phyloP scores from a whole-genome alignment of 192 early-diverging fungal genomes.

The Glomus cerebriforme region DNA sequence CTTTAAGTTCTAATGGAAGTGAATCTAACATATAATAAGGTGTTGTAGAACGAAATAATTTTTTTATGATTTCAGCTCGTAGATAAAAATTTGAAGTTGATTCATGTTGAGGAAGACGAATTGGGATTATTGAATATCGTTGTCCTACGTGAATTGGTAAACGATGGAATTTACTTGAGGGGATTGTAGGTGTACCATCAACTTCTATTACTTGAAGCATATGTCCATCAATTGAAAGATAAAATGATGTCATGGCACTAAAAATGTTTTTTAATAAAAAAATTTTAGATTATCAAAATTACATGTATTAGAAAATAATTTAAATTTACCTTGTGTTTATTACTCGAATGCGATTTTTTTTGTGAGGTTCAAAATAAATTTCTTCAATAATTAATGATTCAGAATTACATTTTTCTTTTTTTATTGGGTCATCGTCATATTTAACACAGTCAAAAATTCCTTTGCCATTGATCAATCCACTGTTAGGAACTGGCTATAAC shows the following conservation, averaged over 20 bases:
- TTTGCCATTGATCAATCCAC: conserved; percentile 52
- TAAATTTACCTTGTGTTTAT: conserved; percentile 55
- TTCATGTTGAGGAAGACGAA: conserved; percentile 38
- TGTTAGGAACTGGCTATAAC: conserved; percentile 41
- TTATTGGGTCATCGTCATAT: neutral
- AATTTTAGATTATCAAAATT: neutral
- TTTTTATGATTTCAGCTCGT: conserved; percentile 40
- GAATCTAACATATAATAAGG: conserved; percentile 1
- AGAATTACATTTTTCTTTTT: conserved; percentile 29
- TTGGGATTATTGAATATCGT: conserved; percentile 51
- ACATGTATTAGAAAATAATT: too few relatives aligned
- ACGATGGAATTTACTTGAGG: conserved; percentile 25
- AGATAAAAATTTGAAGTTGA: conserved; percentile 41
- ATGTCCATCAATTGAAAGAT: conserved; percentile 70
- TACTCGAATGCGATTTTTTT: conserved; percentile 57
- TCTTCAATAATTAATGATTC: conserved; percentile 15
- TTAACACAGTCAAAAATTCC: conserved; percentile 40
- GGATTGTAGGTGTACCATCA: conserved; percentile 54
- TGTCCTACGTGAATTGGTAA: conserved; percentile 47
- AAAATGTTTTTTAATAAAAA: neutral
- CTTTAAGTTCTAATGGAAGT: conserved; percentile 30
- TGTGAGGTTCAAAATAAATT: conserved; percentile 36
- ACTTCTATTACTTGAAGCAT: conserved; percentile 67
- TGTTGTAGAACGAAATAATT: conserved; percentile 34
- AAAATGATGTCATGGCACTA: conserved; percentile 60